Percentiles rank a stretch among this genome's conserved stretches.
These are phyloP conservation scores for Leccinellum rugosiceps DNA, from an alignment of 768 basidiomycete genomes.

Conservation along the genomic window DNA sequence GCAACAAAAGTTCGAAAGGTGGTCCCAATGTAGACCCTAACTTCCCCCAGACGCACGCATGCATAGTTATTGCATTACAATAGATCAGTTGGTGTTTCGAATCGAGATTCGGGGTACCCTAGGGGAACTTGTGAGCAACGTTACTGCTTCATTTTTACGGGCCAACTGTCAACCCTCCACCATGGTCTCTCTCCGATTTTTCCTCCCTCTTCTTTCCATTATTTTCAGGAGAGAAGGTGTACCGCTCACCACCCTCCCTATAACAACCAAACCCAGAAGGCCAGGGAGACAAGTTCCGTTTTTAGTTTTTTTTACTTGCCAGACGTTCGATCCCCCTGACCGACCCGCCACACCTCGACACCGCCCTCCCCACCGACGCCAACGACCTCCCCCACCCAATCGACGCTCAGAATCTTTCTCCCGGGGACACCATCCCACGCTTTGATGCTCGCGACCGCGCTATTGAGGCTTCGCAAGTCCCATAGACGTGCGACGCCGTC, in stretches of 20 bases:
- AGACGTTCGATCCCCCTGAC: slow-evolving; percentile 23
- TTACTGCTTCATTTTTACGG: background rate
- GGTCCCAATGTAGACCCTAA: no score
- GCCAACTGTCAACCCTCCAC: background rate
- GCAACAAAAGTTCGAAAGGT: background rate
- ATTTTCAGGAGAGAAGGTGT: background rate
- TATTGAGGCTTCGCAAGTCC: slow-evolving; percentile 70
- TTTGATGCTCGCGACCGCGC: slow-evolving; percentile 61
- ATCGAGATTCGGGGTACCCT: background rate
- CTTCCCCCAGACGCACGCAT: no score
- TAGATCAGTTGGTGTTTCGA: background rate
- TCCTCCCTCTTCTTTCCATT: no score
- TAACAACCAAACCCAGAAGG: background rate
- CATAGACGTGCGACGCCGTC: slow-evolving; percentile 76
- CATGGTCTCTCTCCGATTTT: background rate
- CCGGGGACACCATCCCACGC: slow-evolving; percentile 46
- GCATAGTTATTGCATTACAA: background rate
- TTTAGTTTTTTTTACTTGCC: slow-evolving; percentile 1
- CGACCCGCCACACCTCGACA: slow-evolving; percentile 59
- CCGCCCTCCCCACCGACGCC: slow-evolving; percentile 65
- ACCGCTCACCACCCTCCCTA: background rate
- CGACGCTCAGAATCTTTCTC: slow-evolving; percentile 57
- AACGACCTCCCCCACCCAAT: slow-evolving; percentile 55
- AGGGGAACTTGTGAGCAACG: background rate
- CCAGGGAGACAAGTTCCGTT: background rate